Evolutionary conservation across 371 early-diverging fungal species (phyloP), one percentile per base, ranked within the genome.

Genomic region (Apophysomyces trapeziformis): DNA sequence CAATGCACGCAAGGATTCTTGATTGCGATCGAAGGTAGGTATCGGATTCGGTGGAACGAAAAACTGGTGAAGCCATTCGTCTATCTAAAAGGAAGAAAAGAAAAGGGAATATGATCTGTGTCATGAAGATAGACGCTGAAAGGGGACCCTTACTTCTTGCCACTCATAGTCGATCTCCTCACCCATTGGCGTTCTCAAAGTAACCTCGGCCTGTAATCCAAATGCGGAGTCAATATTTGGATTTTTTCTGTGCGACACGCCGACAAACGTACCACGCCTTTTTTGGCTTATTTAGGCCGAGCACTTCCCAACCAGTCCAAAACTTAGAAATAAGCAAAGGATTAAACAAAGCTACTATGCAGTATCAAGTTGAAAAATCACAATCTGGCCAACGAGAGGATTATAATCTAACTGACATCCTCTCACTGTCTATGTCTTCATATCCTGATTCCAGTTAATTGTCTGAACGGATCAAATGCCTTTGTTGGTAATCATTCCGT

Each of bases 41-140:
- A 61, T 58, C 5, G 38, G 43, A 26, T 57, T 37, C 14, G 44
- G 57, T 13, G 69, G 9, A 47, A 50, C 9, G 21, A 64, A 65
- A 38, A 69, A 47, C 12, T 61, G 61, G 9, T 50, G 56, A 16
- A 69, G 65, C 69, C 69, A 69, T 32, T 14, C 60, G 18, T 64
- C 65, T 16, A 61, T 47, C 69, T 69, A 32, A 37, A 37, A 54
- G 35, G 26, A 46, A n/a, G 47, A 47, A 47, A 18, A 43, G 14
- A 14, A 43, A 14, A 9, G 1, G 43, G 12, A 14, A 4, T 9
- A 12, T 43, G 14, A 43, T 12, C 43, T 26, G 32, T 26, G 32
- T 3, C 2, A 26, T 26, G 32, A 26, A 26, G 32, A 26, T 26
- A 26, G 32, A 26, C 1, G 32, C 32, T 26, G 32, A 26, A 26